Percentiles rank a stretch among this genome's conserved stretches.
Conservation (phyloP, 73 alveolate species). For the Symbiodinium natans region DNA sequence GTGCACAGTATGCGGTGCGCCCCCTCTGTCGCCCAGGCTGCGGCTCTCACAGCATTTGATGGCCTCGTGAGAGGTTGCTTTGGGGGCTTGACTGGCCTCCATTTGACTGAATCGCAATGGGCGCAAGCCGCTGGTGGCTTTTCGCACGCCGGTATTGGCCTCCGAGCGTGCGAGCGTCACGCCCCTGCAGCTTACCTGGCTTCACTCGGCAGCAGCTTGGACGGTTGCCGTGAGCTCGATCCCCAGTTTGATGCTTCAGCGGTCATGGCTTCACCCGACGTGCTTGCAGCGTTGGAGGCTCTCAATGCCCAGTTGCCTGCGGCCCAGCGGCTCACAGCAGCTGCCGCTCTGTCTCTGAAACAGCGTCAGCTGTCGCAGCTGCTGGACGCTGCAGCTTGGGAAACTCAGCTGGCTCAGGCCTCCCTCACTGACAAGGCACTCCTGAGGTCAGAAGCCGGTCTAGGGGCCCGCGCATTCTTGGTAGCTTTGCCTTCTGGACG, state of each 20-base stretch:
- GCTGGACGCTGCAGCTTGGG: neutral
- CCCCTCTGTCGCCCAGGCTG: conserved; percentile 1
- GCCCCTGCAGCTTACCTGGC: neutral
- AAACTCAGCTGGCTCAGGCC: too few species aligned
- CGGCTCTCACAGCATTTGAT: neutral
- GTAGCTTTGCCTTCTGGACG: neutral
- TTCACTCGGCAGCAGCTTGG: neutral
- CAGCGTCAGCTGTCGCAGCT: neutral
- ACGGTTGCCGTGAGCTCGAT: neutral
- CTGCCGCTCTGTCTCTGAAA: neutral
- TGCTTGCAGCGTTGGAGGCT: neutral
- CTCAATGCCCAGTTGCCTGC: neutral
- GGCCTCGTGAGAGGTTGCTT: conserved; percentile 9
- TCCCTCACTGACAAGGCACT: too few species aligned
- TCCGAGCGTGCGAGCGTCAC: neutral
- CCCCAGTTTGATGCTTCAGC: neutral
- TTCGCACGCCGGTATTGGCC: conserved; percentile 1
- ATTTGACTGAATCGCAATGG: neutral
- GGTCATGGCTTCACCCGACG: neutral
- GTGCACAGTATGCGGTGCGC: conserved; percentile 50
- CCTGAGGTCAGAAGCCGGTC: neutral
- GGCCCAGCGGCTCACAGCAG: neutral
- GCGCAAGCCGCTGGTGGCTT: conserved; percentile 27
- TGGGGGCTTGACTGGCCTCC: conserved; percentile 12
- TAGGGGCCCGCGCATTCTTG: neutral